Evolutionary conservation across 306 rosid species (phyloP), one percentile per base, ranked within the genome.

Genomic region (Crataegus laevigata): DNA sequence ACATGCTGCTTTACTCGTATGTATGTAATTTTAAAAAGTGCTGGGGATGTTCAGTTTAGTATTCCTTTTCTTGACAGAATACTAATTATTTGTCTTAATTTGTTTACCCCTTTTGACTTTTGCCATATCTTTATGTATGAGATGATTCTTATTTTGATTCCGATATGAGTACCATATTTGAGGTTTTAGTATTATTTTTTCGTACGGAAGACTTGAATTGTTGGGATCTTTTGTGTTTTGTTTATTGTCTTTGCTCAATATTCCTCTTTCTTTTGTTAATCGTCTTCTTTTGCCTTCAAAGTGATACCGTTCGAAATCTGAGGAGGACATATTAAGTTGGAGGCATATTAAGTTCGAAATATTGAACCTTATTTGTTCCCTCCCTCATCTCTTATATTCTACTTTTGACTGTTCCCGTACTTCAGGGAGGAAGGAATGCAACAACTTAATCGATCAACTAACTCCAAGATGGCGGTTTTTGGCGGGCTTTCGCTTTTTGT

Each of bases 351-450:
- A 38, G 8, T 8, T 38, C 6, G 11, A 38, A 14, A 72, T 58
- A 71, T 32, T 34, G 28, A 43, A 34, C 65, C 24, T 32, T 22
- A 68, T 19, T 74, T 74, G 17, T 57, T 25, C 42, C 42, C 42
- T 38, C 42, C 42, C 42, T 36, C 42, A 7, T 38, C 42, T 38
- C 42, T 38, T 38, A 38, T 38, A 8, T 1, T 2, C 40, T 38
- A 38, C 42, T 38, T 38, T 38, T 38, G 42, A 8, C 11, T 11
- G 11, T 38, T 38, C 11, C 42, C 3, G 42, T 38, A 38, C 11
- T 38, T 38, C 47, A 94, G 99, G 83, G 99, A 91, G 85, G 99
- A 90, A 73, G 92, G 89, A 78, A 91, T 94, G 97, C 97, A 94
- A 75, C 86, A 88, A 15, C 90, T 91, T 71, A 94, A 94, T 76